phyloP scores from a whole-genome alignment of 257 asterid species.

The Jacaranda copaia region DNA sequence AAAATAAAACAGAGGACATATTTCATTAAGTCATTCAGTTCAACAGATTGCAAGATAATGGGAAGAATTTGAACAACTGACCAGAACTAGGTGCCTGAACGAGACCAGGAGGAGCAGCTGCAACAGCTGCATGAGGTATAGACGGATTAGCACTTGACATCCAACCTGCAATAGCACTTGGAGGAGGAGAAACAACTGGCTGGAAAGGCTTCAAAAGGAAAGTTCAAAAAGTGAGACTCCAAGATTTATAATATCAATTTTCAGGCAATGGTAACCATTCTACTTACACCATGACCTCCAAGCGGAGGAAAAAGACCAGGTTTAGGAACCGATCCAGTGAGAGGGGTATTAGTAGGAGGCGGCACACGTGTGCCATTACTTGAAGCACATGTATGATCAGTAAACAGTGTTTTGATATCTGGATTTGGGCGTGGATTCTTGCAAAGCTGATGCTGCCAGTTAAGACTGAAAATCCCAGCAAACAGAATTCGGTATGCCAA shows the following conservation, averaged over 20 bases:
- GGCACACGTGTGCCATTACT: constrained; percentile 81
- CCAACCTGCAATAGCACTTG: constrained; percentile 94
- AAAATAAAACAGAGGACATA: neutral
- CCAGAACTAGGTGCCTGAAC: constrained; percentile 62
- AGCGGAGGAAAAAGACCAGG: constrained; percentile 73
- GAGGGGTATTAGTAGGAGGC: constrained; percentile 69
- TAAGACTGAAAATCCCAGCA: constrained; percentile 66
- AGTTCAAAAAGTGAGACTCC: constrained; percentile 38
- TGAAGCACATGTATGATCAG: constrained; percentile 84
- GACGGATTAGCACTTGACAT: constrained; percentile 80
- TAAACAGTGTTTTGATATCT: constrained; percentile 90
- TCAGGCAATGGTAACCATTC: constrained; percentile 21
- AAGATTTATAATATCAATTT: constrained; percentile 14
- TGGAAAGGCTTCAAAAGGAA: constrained; percentile 58
- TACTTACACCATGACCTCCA: constrained; percentile 83
- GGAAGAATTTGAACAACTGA: constrained; percentile 48
- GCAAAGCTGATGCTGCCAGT: constrained; percentile 99
- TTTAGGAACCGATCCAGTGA: constrained; percentile 71
- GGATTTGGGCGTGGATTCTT: constrained; percentile 97
- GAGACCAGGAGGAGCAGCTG: constrained; percentile 64
- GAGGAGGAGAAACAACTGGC: constrained; percentile 74
- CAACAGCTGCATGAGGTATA: constrained; percentile 59
- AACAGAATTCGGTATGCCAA: constrained; percentile 32
- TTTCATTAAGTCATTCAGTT: constrained; percentile 1
- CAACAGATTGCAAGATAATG: neutral